Conservation (phyloP, 1,284 basidiomycete genomes). For the Leccinum angustisporum region DNA sequence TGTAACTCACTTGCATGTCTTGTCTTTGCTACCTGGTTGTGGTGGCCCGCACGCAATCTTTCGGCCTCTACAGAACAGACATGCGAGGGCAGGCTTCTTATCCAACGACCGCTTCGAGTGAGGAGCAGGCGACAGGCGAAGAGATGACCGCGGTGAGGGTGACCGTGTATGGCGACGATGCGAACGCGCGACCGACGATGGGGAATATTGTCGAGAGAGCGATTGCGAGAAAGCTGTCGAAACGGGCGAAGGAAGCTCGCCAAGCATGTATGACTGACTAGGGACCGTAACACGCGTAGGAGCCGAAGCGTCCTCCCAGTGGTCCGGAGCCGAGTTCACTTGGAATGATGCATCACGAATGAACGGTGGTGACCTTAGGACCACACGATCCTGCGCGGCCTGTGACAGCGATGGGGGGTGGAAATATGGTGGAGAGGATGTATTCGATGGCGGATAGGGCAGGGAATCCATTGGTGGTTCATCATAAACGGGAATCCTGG, state of each 20-base stretch:
- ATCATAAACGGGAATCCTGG: not conserved
- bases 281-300: conserved; percentile 6
- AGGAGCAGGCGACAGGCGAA: conserved; percentile 22
- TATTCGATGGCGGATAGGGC: conserved; percentile 25
- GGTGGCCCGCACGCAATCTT: conserved; percentile 67
- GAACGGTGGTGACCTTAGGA: conserved; percentile 16
- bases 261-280: conserved; percentile 20
- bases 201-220: conserved; percentile 15
- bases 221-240: conserved; percentile 9
- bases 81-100: conserved; percentile 57
- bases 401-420: conserved; percentile 10
- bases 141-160: conserved; percentile 21
- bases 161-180: conserved; percentile 26
- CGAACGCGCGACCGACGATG: conserved; percentile 18
- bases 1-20: conserved; percentile 61
- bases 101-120: conserved; percentile 27
- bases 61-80: conserved; percentile 59
- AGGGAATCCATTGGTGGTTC: conserved; percentile 34
- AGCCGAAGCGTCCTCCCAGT: conserved; percentile 22
- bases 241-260: conserved; percentile 11
- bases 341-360: conserved; percentile 13
- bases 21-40: conserved; percentile 46
- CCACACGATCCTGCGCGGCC: conserved; percentile 15
- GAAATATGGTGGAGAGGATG: conserved; percentile 26
- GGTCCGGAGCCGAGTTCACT: conserved; percentile 10